A percentile compares a stretch with the other conserved stretches of the same genome.
These are phyloP conservation scores for Ambrosia artemisiifolia DNA, from an alignment of 129 eudicot genomes.

Conservation along the genomic window DNA sequence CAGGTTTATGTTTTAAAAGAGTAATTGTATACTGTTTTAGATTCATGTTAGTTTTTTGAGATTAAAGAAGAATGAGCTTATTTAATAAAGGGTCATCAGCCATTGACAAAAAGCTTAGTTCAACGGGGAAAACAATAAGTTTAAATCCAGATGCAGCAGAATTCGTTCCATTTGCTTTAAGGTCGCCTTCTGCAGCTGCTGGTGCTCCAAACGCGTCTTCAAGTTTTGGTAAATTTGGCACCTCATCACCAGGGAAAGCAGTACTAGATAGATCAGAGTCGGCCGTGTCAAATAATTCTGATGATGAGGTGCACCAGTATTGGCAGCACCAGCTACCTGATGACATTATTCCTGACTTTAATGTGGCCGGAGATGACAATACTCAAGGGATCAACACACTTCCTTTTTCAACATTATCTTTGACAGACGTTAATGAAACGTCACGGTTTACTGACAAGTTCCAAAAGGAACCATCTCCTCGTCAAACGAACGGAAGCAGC, in stretches of 20 bases:
- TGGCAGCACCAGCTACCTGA: slow-evolving; percentile 93
- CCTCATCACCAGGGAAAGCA: slow-evolving; percentile 50
- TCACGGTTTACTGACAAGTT: slow-evolving; percentile 40
- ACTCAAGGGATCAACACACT: slow-evolving; percentile 44
- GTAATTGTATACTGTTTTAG: slow-evolving; percentile 23
- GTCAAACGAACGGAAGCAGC: slow-evolving; percentile 34
- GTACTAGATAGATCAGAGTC: slow-evolving; percentile 74
- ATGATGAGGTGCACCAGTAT: slow-evolving; percentile 82
- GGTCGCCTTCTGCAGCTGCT: slow-evolving; percentile 43
- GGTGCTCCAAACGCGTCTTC: slow-evolving; percentile 33
- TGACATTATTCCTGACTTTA: slow-evolving; percentile 87
- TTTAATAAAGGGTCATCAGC: slow-evolving; percentile 53
- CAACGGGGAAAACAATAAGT: slow-evolving; percentile 40
- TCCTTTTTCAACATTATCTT: slow-evolving; percentile 57
- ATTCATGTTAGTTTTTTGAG: slow-evolving; percentile 9
- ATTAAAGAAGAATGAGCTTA: slow-evolving; percentile 61
- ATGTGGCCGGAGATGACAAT: slow-evolving; percentile 51
- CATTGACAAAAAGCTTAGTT: slow-evolving; percentile 52
- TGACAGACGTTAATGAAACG: slow-evolving; percentile 46
- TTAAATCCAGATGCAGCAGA: slow-evolving; percentile 95
- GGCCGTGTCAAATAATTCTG: slow-evolving; percentile 66
- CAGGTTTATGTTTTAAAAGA: slow-evolving; percentile 5
- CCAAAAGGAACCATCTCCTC: slow-evolving; percentile 52
- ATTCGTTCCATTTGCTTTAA: slow-evolving; percentile 73
- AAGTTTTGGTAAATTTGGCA: slow-evolving; percentile 29